Base-by-base conservation (phyloP, 345 rosid genomes). In the Trapa bicornis region DNA sequence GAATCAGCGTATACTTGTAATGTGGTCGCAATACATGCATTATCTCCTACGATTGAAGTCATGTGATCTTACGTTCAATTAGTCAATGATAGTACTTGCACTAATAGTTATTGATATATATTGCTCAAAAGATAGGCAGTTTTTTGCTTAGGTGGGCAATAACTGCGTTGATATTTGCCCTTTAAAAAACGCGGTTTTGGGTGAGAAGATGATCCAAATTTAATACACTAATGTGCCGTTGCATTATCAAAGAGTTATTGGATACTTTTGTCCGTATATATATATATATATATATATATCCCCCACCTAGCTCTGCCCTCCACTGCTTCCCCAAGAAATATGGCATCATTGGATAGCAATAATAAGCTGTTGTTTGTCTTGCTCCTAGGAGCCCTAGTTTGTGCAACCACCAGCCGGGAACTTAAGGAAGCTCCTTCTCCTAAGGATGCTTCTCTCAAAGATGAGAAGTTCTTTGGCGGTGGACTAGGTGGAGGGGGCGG, bases 311-410 rank as follows among this genome's bases (percentile, higher is more conserved):
- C 37, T 66, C 5, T 58, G 15, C 14, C 22, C 41, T 67, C 63
- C 43, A 65, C 29, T 22, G 29, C 29, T 22, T 22, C n/a, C 8
- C 0, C 9, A 56, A 9, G 12, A 61, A 33, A 5, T 8, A 35
- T 68, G 33, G 12, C 43, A 60, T 35, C 4, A 42, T 64, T 41
- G 52, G 72, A 45, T 16, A 32, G 37, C 29, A 22, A 22, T 52
- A 74, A 70, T 37, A 81, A 73, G 72, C 37, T 75, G 67, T 68
- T 81, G 60, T 43, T 81, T 60, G 41, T 72, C 36, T 61, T 77
- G 68, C 64, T 83, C 63, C 67, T 83, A 13, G 83, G 80, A 42
- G 70, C 77, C 58, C 47, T 84, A 29, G 74, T 70, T 3, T 77
- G 70, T 71, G 32, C 71, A 65, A 53, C 60, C 52, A 67, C 61